Conservation (phyloP, 1,284 basidiomycete species). For the Microbotryomycetes sp. region DNA sequence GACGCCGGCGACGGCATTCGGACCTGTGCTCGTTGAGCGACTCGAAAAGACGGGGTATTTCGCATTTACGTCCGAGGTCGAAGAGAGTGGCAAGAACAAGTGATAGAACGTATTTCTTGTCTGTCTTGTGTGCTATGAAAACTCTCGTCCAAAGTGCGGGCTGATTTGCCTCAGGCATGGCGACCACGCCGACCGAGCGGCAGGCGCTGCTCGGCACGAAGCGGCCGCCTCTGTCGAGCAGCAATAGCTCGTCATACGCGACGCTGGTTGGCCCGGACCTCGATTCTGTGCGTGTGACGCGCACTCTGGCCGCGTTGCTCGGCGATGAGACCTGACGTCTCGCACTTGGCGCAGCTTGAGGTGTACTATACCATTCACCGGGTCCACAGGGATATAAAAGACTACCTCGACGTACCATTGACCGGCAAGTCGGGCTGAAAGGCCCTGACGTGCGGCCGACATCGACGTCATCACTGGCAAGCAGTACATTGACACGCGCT, state of each 20-base stretch:
- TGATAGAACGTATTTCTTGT: slow-evolving; percentile 14
- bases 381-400: slow-evolving; percentile 8
- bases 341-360: background rate
- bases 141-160: background rate
- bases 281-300: background rate
- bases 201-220: background rate
- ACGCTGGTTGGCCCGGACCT: background rate
- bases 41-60: slow-evolving; percentile 30
- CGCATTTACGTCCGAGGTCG: slow-evolving; percentile 15
- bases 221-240: background rate
- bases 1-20: slow-evolving; percentile 33
- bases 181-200: background rate
- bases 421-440: slow-evolving; percentile 22
- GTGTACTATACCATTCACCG: slow-evolving; percentile 6
- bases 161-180: background rate
- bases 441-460: no score
- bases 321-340: background rate
- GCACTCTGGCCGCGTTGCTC: background rate
- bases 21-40: slow-evolving; percentile 28
- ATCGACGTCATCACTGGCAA: background rate
- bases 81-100: slow-evolving; percentile 7
- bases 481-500: no score
- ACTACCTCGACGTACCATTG: slow-evolving; percentile 22
- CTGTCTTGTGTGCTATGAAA: background rate
- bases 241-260: no score